Conservation (phyloP, 495 filamentous ascomycete species). For the Lichenothelia convexa region DNA sequence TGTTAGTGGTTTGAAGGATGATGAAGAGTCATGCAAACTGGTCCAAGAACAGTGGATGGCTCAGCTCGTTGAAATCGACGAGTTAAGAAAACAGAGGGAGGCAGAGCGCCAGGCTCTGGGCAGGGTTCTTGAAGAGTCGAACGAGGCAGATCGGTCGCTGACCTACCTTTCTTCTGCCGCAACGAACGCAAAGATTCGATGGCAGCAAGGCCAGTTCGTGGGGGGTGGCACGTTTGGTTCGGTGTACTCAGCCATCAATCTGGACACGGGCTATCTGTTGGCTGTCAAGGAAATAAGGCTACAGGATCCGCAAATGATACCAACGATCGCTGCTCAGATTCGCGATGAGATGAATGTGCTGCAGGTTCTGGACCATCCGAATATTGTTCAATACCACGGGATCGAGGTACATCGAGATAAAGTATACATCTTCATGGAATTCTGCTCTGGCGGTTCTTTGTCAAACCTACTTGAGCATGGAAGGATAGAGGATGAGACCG, state of each 20-base stretch:
- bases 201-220: constrained; percentile 96
- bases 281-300: constrained; percentile 96
- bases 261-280: constrained; percentile 92
- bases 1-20: constrained; percentile 57
- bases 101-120: constrained; percentile 82
- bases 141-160: constrained; percentile 85
- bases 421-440: constrained; percentile 99
- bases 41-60: constrained; percentile 54
- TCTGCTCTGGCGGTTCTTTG: constrained; percentile 88
- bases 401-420: constrained; percentile 97
- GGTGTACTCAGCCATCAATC: constrained; percentile 90
- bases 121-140: constrained; percentile 77
- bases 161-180: constrained; percentile 85
- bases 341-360: constrained; percentile 93
- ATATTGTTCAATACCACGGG: constrained; percentile 92
- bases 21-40: constrained; percentile 61
- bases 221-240: constrained; percentile 94
- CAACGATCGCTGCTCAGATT: constrained; percentile 81
- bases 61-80: constrained; percentile 58
- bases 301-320: constrained; percentile 91
- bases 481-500: constrained; percentile 92
- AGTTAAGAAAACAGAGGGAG: constrained; percentile 54
- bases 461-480: constrained; percentile 83
- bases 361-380: constrained; percentile 87
- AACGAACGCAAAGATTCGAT: constrained; percentile 83